A percentile compares a stretch with the other conserved stretches of the same genome.
phyloP scores from a whole-genome alignment of 2,329 filamentous ascomycete genomes.

The Paracoccidioides brasiliensis region DNA sequence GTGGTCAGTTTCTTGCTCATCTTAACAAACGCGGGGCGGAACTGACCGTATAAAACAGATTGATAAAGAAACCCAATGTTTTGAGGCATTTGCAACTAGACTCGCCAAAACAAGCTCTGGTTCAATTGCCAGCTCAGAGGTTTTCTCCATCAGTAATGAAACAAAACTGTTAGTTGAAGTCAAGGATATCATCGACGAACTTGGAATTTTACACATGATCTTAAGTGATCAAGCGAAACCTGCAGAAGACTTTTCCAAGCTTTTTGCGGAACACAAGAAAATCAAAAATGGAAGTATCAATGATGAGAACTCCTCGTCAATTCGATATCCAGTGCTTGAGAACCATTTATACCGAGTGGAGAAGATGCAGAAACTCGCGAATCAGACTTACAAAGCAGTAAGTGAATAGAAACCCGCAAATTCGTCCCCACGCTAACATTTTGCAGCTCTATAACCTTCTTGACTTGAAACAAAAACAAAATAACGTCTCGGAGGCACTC shows the following conservation, averaged over 20 bases:
- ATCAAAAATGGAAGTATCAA: background rate
- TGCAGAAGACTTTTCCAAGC: slow-evolving; percentile 4
- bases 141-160: slow-evolving; percentile 45
- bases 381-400: slow-evolving; percentile 9
- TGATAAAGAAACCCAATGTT: slow-evolving; percentile 20
- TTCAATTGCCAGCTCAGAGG: slow-evolving; percentile 20
- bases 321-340: slow-evolving; percentile 21
- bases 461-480: slow-evolving; percentile 57
- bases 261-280: slow-evolving; percentile 24
- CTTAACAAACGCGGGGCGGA: background rate
- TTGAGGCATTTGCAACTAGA: background rate
- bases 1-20: slow-evolving; percentile 14
- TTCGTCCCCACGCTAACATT: background rate
- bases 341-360: slow-evolving; percentile 15
- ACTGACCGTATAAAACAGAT: background rate
- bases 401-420: background rate
- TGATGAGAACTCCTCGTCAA: background rate
- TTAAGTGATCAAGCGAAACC: slow-evolving; percentile 8
- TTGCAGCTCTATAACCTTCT: slow-evolving; percentile 34
- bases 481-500: slow-evolving; percentile 53
- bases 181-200: slow-evolving; percentile 55
- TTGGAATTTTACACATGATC: slow-evolving; percentile 42
- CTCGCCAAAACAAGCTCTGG: background rate
- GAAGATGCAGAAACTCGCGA: slow-evolving; percentile 8
- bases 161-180: slow-evolving; percentile 49